These are phyloP conservation scores for Babesia caballi DNA, from an alignment of 169 alveolate species.

Conservation along the genomic window DNA sequence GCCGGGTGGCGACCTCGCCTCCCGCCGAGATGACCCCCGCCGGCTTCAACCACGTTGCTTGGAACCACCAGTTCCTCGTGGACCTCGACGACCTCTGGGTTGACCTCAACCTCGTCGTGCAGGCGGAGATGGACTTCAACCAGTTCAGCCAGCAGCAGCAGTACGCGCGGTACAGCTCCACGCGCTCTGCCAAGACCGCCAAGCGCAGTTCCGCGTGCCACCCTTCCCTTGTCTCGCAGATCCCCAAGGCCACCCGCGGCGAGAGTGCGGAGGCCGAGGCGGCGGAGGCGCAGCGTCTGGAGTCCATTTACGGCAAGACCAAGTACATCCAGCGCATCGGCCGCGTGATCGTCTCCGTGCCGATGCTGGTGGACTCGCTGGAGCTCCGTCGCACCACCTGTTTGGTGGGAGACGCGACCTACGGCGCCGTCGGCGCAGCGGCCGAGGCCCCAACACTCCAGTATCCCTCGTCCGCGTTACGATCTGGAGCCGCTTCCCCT, in stretches of 20 bases:
- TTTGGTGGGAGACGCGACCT: conserved; percentile 5
- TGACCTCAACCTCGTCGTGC: neutral
- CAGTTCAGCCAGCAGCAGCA: conserved; percentile 29
- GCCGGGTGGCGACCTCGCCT: conserved; percentile 12
- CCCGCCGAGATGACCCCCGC: conserved; percentile 29
- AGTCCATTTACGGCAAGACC: conserved; percentile 25
- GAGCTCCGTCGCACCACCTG: conserved; percentile 9
- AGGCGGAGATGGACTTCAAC: conserved; percentile 32
- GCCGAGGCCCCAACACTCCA: no score
- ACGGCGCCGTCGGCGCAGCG: neutral
- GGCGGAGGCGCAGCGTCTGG: conserved; percentile 7
- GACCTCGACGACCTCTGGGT: conserved; percentile 29
- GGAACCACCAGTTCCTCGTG: conserved; percentile 41
- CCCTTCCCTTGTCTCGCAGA: neutral
- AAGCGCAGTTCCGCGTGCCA: neutral
- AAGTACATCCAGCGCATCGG: conserved; percentile 43
- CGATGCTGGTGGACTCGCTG: conserved; percentile 45
- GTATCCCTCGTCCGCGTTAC: no score
- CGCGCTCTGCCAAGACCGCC: neutral
- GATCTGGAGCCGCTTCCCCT: no score
- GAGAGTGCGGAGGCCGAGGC: conserved; percentile 8
- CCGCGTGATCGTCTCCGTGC: conserved; percentile 55
- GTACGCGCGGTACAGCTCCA: neutral
- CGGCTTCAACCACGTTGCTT: conserved; percentile 32
- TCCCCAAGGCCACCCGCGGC: neutral